Conservation (phyloP, 306 rosid genomes). For the Biancaea sappan region DNA sequence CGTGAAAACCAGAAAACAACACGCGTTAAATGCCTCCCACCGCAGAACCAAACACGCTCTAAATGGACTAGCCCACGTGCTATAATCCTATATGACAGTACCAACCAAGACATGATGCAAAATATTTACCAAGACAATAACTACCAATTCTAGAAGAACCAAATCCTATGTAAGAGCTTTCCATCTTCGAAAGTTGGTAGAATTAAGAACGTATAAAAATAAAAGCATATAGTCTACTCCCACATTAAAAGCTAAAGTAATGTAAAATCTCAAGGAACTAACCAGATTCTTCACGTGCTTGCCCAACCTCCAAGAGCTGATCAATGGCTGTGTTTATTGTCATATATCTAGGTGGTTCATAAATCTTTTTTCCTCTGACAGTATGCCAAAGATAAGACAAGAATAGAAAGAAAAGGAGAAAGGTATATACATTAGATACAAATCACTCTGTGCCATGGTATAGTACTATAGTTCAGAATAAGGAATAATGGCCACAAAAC, state of each 20-base stretch:
- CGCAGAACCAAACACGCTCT: too few relatives aligned
- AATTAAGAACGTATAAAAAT: conserved; percentile 7
- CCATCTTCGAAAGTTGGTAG: neutral
- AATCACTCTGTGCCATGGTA: conserved; percentile 17
- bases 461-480: neutral
- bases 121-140: too few relatives aligned
- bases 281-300: conserved; percentile 68
- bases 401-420: conserved; percentile 10
- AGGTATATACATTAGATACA: neutral
- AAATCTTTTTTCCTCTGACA: conserved; percentile 78
- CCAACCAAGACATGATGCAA: neutral
- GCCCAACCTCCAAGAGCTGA: conserved; percentile 86
- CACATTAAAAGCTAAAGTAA: neutral
- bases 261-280: conserved; percentile 12
- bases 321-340: conserved; percentile 79
- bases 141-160: neutral
- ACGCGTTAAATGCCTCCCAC: too few relatives aligned
- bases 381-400: neutral
- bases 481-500: neutral
- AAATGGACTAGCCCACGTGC: too few relatives aligned
- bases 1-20: too few relatives aligned
- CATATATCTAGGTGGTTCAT: conserved; percentile 93
- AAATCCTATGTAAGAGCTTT: neutral
- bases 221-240: neutral
- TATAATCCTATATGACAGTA: too few relatives aligned